Conservation (phyloP, 2,329 filamentous ascomycete genomes). For the Botryosphaeria agaves region DNA sequence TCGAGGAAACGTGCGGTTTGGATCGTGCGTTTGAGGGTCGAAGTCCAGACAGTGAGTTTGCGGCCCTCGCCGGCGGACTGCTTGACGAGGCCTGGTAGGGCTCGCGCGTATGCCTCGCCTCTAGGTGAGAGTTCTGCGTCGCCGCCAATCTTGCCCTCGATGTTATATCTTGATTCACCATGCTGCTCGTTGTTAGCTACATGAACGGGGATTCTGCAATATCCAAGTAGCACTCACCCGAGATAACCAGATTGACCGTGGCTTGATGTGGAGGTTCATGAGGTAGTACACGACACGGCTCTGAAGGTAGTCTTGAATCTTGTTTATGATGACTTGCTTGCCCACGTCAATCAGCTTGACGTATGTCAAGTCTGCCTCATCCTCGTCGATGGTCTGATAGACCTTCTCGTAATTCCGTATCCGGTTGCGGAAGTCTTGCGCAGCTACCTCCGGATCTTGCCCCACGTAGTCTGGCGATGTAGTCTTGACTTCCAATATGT, state of each 20-base stretch:
- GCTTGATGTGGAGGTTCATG: slow-evolving; percentile 96
- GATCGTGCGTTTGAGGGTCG: slow-evolving; percentile 68
- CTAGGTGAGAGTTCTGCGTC: slow-evolving; percentile 76
- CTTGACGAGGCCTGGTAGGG: slow-evolving; percentile 67
- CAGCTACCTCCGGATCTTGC: slow-evolving; percentile 83
- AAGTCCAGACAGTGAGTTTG: slow-evolving; percentile 57
- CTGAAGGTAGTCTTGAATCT: slow-evolving; percentile 90
- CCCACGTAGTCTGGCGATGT: slow-evolving; percentile 89
- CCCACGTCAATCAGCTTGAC: slow-evolving; percentile 96
- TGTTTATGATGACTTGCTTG: slow-evolving; percentile 93
- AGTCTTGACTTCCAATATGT: slow-evolving; percentile 94
- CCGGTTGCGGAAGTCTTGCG: slow-evolving; percentile 78
- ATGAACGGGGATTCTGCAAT: slow-evolving; percentile 1
- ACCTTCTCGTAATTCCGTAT: slow-evolving; percentile 97
- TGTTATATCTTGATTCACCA: slow-evolving; percentile 85
- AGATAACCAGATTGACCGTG: slow-evolving; percentile 90
- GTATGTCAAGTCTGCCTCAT: slow-evolving; percentile 79
- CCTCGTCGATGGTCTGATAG: slow-evolving; percentile 82
- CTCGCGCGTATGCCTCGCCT: slow-evolving; percentile 72
- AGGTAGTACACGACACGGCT: slow-evolving; percentile 95
- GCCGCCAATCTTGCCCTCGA: slow-evolving; percentile 80
- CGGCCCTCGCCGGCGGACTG: slow-evolving; percentile 66
- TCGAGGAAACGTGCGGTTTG: slow-evolving; percentile 76
- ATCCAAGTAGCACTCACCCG: slow-evolving; percentile 34
- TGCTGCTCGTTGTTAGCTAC: slow-evolving; percentile 38